Evolutionary conservation across 2,329 filamentous ascomycete species (phyloP).

Genomic region (Emergomyces orientalis): DNA sequence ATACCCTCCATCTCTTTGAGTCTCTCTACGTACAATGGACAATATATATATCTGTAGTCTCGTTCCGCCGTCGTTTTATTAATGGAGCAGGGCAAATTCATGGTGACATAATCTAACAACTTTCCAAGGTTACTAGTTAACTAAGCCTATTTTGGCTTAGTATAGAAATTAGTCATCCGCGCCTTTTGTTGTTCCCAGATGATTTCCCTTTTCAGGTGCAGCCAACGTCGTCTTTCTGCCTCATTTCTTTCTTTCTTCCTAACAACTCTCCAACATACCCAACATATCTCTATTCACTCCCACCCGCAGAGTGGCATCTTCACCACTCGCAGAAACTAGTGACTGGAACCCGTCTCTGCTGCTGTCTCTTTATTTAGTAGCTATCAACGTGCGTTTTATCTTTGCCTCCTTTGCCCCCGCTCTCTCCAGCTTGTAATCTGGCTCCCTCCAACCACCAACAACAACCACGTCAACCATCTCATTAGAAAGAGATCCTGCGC

Average conservation of each 20-base stretch:
- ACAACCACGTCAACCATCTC: background rate
- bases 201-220: background rate
- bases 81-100: too few relatives aligned
- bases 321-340: background rate
- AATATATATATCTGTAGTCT: too few relatives aligned
- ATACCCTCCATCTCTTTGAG: background rate
- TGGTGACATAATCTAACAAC: background rate
- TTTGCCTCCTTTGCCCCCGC: background rate
- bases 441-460: background rate
- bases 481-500: background rate
- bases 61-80: too few relatives aligned
- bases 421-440: background rate
- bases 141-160: background rate
- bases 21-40: too few relatives aligned
- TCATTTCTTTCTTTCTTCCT: conserved; percentile 11
- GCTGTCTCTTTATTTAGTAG: background rate
- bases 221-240: background rate
- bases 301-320: background rate
- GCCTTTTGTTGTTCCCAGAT: too few relatives aligned
- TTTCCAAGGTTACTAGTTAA: too few relatives aligned
- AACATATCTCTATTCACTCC: conserved; percentile 4
- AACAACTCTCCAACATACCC: background rate
- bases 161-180: conserved; percentile 4
- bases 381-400: background rate
- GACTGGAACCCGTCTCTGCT: background rate